Conservation (phyloP, 306 rosid species). For the Gastrolobium villosum region DNA sequence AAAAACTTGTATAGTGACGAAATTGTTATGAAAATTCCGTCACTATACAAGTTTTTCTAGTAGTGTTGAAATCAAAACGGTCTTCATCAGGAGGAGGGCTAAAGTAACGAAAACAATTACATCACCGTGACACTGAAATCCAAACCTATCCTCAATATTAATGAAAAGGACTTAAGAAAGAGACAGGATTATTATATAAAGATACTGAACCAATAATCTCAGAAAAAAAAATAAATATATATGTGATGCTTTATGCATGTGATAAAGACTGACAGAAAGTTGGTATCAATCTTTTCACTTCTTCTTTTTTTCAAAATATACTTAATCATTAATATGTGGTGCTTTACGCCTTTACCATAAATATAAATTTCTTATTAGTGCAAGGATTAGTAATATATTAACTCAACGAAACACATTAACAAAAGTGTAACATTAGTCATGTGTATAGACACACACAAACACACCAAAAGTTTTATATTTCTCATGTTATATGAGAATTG, state of each 20-base stretch:
- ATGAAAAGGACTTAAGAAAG: background rate
- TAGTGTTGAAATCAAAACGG: background rate
- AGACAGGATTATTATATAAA: background rate
- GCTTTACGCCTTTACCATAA: background rate
- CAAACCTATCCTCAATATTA: background rate
- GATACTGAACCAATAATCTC: background rate
- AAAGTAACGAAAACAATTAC: background rate
- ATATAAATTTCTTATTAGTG: background rate
- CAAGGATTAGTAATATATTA: background rate
- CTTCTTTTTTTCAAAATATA: background rate
- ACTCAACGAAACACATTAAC: too few species aligned
- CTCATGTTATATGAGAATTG: too few species aligned
- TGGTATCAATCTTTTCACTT: background rate
- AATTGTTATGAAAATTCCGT: too few species aligned
- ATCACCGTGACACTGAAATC: background rate
- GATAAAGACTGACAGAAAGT: background rate
- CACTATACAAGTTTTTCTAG: too few species aligned
- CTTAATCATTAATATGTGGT: background rate
- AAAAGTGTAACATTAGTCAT: background rate
- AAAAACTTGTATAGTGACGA: too few species aligned
- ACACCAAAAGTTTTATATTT: too few species aligned
- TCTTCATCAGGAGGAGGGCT: background rate
- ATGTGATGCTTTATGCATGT: slow-evolving; percentile 22
- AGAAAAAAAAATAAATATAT: too few species aligned
- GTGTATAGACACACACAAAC: background rate